Conservation (phyloP, 192 early-diverging fungal genomes). For the Backusella morwellensis region DNA sequence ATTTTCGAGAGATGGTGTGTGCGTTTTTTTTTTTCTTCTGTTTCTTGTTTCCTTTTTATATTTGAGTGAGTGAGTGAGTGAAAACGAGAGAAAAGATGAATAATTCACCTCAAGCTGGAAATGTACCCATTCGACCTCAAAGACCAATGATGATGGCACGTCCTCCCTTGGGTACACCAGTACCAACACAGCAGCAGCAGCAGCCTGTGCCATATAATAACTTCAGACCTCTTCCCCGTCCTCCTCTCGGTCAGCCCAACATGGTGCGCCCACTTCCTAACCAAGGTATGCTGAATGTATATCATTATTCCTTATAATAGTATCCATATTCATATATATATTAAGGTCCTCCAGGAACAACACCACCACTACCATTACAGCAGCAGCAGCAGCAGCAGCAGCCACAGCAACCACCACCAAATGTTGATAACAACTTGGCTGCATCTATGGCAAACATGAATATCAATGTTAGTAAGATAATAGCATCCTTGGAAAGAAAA, state of each 20-base stretch:
- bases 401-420: neutral
- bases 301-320: neutral
- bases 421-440: neutral
- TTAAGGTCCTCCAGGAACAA: neutral
- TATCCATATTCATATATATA: neutral
- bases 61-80: neutral
- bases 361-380: neutral
- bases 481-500: neutral
- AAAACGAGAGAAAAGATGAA: neutral
- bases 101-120: neutral
- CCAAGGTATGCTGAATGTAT: neutral
- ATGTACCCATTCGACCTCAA: conserved; percentile 6
- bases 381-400: neutral
- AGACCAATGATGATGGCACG: conserved; percentile 4
- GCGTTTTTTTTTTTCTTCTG: neutral
- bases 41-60: neutral
- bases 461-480: neutral
- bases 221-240: neutral
- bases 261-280: neutral
- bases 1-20: neutral
- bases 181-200: neutral
- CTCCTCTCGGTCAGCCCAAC: neutral
- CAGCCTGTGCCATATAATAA: neutral
- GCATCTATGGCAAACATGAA: conserved; percentile 3
- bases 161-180: neutral